phyloP scores from a whole-genome alignment of 208 protist genomes.

The Leishmania amazonensis region DNA sequence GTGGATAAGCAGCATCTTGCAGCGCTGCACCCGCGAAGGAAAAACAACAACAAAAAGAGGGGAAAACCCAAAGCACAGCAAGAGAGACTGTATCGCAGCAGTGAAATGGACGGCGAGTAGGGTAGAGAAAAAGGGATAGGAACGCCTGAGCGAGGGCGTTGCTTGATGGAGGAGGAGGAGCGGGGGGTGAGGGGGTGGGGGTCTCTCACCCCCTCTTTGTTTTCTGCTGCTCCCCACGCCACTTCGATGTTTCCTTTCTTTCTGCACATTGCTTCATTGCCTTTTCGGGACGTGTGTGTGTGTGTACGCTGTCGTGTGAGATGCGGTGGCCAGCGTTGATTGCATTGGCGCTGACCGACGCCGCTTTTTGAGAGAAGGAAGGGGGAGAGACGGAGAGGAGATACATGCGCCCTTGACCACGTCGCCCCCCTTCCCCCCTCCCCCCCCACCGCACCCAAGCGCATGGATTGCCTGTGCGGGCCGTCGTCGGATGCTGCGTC shows the following conservation, averaged over 20 bases:
- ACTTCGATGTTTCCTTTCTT: neutral
- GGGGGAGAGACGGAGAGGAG: neutral
- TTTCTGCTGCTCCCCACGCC: neutral
- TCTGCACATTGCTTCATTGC: neutral
- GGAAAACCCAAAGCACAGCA: neutral
- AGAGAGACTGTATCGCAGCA: neutral
- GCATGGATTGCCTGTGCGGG: neutral
- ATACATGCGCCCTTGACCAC: neutral
- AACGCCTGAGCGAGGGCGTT: neutral
- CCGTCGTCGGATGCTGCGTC: neutral
- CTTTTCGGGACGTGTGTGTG: neutral
- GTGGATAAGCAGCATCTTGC: slow-evolving; percentile 3
- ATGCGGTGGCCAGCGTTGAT: neutral
- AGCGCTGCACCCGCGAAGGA: neutral
- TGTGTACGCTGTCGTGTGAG: neutral
- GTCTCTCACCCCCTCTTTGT: neutral
- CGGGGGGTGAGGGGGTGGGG: too few species aligned
- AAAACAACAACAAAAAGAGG: too few species aligned
- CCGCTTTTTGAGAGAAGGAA: neutral
- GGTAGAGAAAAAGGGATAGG: neutral
- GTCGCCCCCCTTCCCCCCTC: too few species aligned
- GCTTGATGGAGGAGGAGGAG: neutral
- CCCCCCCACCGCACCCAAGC: neutral
- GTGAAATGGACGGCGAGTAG: neutral
- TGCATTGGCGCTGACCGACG: neutral